Conservation (phyloP, 208 protist species). For the Angomonas deanei region DNA sequence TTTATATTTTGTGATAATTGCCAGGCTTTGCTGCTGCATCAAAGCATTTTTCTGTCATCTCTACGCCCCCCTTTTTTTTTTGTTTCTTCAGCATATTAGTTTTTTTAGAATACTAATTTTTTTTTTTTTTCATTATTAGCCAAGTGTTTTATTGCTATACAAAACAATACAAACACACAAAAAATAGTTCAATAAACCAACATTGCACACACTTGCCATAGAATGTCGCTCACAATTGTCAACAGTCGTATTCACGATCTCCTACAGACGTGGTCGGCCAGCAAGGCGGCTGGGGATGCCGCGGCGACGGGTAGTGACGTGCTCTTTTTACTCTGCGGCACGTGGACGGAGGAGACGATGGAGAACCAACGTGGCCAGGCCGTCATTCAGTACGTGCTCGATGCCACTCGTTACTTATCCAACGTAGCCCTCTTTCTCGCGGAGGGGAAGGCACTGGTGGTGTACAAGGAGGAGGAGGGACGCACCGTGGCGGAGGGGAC, state of each 20-base stretch:
- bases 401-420: conserved; percentile 25
- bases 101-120: conserved; percentile 3
- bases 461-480: conserved; percentile 21
- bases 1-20: background rate
- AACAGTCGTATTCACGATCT: background rate
- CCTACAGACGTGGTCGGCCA: background rate
- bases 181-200: background rate
- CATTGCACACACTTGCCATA: too few species aligned
- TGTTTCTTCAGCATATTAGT: background rate
- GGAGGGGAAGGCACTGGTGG: conserved; percentile 23
- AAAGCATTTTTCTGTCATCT: background rate
- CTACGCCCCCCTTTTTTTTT: background rate
- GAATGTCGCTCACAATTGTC: background rate
- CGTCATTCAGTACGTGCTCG: conserved; percentile 74
- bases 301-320: conserved; percentile 12
- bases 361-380: conserved; percentile 84
- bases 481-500: conserved; percentile 4
- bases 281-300: background rate
- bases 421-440: conserved; percentile 57
- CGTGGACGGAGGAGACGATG: conserved; percentile 46
- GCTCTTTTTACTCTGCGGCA: conserved; percentile 61
- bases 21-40: background rate
- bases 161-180: background rate
- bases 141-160: background rate
- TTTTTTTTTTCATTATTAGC: conserved; percentile 16